Percentiles rank a stretch among this genome's conserved stretches.
phyloP scores from a whole-genome alignment of 176 grass and related monocot genomes.

The Lolium rigidum region DNA sequence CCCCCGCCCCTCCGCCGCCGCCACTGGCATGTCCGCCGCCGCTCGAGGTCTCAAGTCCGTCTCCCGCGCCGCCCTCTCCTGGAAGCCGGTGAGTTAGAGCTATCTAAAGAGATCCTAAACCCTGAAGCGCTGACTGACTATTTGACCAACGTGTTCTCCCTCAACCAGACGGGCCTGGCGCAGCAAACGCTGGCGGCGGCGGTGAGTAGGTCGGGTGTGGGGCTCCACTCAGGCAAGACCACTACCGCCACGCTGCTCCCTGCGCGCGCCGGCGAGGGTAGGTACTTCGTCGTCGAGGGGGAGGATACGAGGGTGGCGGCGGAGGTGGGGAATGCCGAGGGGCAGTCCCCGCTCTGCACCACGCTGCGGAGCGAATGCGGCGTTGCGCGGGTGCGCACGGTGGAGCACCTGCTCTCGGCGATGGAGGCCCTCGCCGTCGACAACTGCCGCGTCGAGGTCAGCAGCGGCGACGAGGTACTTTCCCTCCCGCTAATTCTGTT shows the following conservation, averaged over 20 bases:
- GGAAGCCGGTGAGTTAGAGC: slow-evolving; percentile 54
- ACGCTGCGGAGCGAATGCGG: slow-evolving; percentile 49
- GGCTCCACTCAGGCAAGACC: slow-evolving; percentile 66
- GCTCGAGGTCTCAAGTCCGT: slow-evolving; percentile 40
- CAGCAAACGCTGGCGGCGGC: slow-evolving; percentile 75
- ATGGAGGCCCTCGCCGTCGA: slow-evolving; percentile 83
- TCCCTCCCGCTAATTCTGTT: neutral
- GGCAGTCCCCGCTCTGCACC: slow-evolving; percentile 73
- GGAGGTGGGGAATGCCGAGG: slow-evolving; percentile 55
- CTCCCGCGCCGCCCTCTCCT: slow-evolving; percentile 59
- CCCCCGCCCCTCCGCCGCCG: neutral
- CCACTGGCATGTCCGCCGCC: slow-evolving; percentile 30
- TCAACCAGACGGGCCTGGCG: slow-evolving; percentile 56
- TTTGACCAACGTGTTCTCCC: slow-evolving; percentile 8
- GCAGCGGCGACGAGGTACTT: slow-evolving; percentile 75
- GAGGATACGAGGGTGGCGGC: slow-evolving; percentile 53
- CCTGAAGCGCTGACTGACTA: slow-evolving; percentile 14
- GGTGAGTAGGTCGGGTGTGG: slow-evolving; percentile 63
- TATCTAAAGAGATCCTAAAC: slow-evolving; percentile 7
- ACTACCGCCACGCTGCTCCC: slow-evolving; percentile 63
- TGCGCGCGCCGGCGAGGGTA: slow-evolving; percentile 79
- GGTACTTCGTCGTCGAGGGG: slow-evolving; percentile 67
- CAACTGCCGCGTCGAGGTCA: slow-evolving; percentile 80
- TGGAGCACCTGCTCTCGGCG: slow-evolving; percentile 88
- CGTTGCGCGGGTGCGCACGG: slow-evolving; percentile 58